phyloP scores from a whole-genome alignment of 805 yeast species.

The Cyberlindnera mrakii region DNA sequence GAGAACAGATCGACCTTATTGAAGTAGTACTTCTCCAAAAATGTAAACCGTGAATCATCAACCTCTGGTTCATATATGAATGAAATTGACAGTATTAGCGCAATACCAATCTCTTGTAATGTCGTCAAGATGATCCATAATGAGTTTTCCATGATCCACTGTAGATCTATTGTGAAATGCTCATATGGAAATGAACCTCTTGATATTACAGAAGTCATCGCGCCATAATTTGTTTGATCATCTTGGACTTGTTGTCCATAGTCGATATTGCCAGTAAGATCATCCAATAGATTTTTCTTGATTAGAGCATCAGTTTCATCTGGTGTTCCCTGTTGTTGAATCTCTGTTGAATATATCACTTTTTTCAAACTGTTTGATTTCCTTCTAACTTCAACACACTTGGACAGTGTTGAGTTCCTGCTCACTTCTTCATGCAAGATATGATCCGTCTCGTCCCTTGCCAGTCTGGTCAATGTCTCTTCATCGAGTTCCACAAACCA shows the following conservation, averaged over 20 bases:
- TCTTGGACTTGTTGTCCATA: neutral
- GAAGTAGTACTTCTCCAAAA: conserved; percentile 29
- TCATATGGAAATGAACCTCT: conserved; percentile 6
- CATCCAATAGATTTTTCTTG: neutral
- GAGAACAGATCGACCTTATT: conserved; percentile 25
- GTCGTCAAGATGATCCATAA: conserved; percentile 13
- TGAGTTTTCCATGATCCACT: conserved; percentile 12
- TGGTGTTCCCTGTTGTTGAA: conserved; percentile 1
- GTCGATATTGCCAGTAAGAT: neutral
- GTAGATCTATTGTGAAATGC: conserved; percentile 2
- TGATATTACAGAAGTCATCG: conserved; percentile 11
- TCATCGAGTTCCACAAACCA: conserved; percentile 16
- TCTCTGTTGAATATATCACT: conserved; percentile 14
- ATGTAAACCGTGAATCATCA: conserved; percentile 23
- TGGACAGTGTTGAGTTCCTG: conserved; percentile 28
- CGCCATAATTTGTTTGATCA: conserved; percentile 1
- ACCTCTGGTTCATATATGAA: conserved; percentile 35
- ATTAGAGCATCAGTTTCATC: neutral
- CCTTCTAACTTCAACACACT: conserved; percentile 31
- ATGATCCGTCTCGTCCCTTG: conserved; percentile 9
- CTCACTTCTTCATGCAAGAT: conserved; percentile 19
- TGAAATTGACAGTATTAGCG: conserved; percentile 31
- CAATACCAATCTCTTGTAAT: conserved; percentile 27
- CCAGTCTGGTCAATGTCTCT: conserved; percentile 4
- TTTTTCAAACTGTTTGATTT: conserved; percentile 20